Evolutionary conservation across 306 rosid species (phyloP).

Genomic region (Dicorynia guianensis): DNA sequence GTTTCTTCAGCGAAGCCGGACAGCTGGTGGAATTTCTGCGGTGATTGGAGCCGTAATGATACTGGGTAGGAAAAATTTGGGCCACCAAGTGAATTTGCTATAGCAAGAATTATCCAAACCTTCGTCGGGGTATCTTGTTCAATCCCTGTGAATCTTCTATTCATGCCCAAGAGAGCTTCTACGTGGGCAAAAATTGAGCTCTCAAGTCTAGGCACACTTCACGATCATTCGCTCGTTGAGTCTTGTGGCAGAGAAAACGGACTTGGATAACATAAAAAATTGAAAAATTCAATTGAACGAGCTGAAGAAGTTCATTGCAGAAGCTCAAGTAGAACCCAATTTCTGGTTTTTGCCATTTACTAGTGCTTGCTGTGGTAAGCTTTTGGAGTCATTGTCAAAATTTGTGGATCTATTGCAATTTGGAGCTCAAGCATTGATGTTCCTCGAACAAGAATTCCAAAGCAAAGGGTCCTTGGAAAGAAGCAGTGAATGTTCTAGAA

Average conservation of each 20-base stretch:
- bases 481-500: constrained; percentile 32
- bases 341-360: constrained; percentile 70
- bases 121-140: constrained; percentile 59
- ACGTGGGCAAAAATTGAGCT: constrained; percentile 53
- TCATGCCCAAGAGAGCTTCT: constrained; percentile 66
- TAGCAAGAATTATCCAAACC: constrained; percentile 58
- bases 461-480: constrained; percentile 40
- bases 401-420: constrained; percentile 51
- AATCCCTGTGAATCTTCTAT: constrained; percentile 49
- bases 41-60: constrained; percentile 59
- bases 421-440: constrained; percentile 44
- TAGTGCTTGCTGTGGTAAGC: constrained; percentile 44
- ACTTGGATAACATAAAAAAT: constrained; percentile 35
- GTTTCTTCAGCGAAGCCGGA: constrained; percentile 55
- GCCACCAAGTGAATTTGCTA: constrained; percentile 61
- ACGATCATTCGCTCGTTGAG: constrained; percentile 46
- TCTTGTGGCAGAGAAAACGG: constrained; percentile 18
- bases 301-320: constrained; percentile 52
- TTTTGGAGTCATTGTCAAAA: constrained; percentile 52
- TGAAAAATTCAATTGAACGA: constrained; percentile 40
- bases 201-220: constrained; percentile 48
- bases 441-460: constrained; percentile 42
- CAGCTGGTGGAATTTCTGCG: constrained; percentile 64
- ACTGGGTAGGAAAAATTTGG: constrained; percentile 63
- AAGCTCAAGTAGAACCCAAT: constrained; percentile 67